Evolutionary conservation across 2,329 filamentous ascomycete genomes (phyloP), one percentile per base, ranked within the genome.

Genomic region (Metarhizium rileyi): DNA sequence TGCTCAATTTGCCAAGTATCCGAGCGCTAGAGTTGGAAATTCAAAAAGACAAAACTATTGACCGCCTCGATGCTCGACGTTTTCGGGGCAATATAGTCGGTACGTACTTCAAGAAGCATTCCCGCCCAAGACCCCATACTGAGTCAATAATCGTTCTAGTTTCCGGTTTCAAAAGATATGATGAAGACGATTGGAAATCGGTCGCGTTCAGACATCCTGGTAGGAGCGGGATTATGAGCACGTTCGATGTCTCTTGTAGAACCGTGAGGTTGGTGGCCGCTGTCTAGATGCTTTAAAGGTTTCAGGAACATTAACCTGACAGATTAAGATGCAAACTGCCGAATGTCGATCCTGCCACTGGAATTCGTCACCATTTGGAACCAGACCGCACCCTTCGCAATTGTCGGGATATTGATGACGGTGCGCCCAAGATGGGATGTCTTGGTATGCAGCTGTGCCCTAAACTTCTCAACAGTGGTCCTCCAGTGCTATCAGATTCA

Each of bases 71-170:
- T 50, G 76, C 78, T 8, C 67, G 76, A 16, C 76, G 83, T 12
- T 90, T 87, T 65, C 76, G 86, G 23, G 77, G 85, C 35, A 90
- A 90, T 58, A 80, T 90, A 30, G 81, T 87, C 56, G 66, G 78
- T 82, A 64, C 63, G 69, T 55, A 2, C 18, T 14, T 20, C 33
- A 43, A 28, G 23, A 26, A 27, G 25, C 1, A 3, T 20, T 20
- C 10, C 10, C n/a, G 20, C 20, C 20, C 20, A 20, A 42, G 5
- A 25, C 22, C 26, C 25, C 46, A 43, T 45, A 50, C 33, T 46
- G 42, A 45, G 20, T 8, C 20, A 6, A 30, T 38, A 16, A 25
- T 23, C 28, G 18, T 25, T 8, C n/a, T 25, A 80, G 77, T 87
- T 46, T 78, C 80, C 4, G 83, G 84, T 3, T 72, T 76, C 0